These are phyloP conservation scores for Luffa acutangula DNA, from an alignment of 306 rosid genomes.

Conservation along the genomic window DNA sequence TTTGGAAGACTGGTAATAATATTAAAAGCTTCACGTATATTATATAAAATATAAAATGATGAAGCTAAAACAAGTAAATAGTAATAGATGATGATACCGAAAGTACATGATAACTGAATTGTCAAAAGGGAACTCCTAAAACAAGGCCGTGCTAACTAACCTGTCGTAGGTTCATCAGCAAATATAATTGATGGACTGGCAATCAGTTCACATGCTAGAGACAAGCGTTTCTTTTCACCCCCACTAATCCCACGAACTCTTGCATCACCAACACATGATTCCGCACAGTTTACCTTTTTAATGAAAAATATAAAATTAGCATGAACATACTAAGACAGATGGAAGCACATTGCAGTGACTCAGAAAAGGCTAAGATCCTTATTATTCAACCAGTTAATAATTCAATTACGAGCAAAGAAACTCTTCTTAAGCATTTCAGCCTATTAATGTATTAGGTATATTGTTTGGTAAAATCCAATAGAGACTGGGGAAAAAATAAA, in stretches of 20 bases:
- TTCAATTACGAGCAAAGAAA: neutral
- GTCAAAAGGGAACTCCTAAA: neutral
- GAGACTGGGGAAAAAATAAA: neutral
- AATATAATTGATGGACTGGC: constrained; percentile 89
- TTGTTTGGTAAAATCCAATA: neutral
- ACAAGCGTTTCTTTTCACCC: constrained; percentile 89
- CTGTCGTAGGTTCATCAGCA: constrained; percentile 96
- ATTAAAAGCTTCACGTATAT: neutral
- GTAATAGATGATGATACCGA: neutral
- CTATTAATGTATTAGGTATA: neutral
- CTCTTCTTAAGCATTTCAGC: neutral
- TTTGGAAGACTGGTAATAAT: neutral
- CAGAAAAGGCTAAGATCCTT: neutral
- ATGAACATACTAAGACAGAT: neutral
- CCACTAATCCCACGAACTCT: constrained; percentile 89
- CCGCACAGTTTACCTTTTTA: constrained; percentile 84
- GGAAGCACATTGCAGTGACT: neutral
- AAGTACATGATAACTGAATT: neutral
- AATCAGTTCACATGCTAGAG: constrained; percentile 84
- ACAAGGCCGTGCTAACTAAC: constrained; percentile 30
- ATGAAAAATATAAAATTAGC: constrained; percentile 16
- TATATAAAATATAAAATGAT: neutral
- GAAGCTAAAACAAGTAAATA: neutral
- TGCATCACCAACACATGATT: constrained; percentile 74
- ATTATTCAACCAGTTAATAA: neutral